Evolutionary conservation across 345 rosid species (phyloP).

Genomic region (Eucalyptus fibrosa): DNA sequence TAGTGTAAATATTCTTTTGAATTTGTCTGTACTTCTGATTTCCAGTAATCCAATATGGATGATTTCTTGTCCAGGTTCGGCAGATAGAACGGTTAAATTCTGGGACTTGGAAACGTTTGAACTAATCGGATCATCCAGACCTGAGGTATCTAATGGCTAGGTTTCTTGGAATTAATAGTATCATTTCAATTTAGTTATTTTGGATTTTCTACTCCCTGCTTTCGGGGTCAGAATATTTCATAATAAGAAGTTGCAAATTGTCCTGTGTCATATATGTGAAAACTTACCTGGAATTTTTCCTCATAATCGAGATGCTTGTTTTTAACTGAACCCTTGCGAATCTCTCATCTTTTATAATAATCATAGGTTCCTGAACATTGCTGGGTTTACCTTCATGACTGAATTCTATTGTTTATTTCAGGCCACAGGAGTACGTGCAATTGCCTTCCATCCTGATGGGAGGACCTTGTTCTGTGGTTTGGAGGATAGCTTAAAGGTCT

Average conservation of each 20-base stretch:
- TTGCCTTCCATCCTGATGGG: slow-evolving; percentile 87
- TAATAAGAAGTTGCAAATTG: not conserved
- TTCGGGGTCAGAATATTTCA: not conserved
- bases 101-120: slow-evolving; percentile 99
- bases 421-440: slow-evolving; percentile 73
- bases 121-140: slow-evolving; percentile 82
- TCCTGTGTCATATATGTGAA: not conserved
- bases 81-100: slow-evolving; percentile 90
- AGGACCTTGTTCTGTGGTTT: slow-evolving; percentile 79
- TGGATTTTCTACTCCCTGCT: not conserved
- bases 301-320: not conserved
- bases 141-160: slow-evolving; percentile 50
- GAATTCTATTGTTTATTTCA: slow-evolving; percentile 1
- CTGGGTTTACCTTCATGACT: not conserved
- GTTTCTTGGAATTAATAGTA: not conserved
- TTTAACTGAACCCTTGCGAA: not conserved
- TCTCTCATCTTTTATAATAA: not conserved
- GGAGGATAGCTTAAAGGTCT: slow-evolving; percentile 84
- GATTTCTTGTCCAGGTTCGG: slow-evolving; percentile 64
- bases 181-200: not conserved
- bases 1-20: not conserved
- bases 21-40: not conserved
- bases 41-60: not conserved
- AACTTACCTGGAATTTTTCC: not conserved
- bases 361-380: not conserved